Percentiles rank a stretch among this genome's conserved stretches.
These are phyloP conservation scores for Oryza glumipatula DNA, from an alignment of 176 grass and related monocot genomes.

Conservation along the genomic window DNA sequence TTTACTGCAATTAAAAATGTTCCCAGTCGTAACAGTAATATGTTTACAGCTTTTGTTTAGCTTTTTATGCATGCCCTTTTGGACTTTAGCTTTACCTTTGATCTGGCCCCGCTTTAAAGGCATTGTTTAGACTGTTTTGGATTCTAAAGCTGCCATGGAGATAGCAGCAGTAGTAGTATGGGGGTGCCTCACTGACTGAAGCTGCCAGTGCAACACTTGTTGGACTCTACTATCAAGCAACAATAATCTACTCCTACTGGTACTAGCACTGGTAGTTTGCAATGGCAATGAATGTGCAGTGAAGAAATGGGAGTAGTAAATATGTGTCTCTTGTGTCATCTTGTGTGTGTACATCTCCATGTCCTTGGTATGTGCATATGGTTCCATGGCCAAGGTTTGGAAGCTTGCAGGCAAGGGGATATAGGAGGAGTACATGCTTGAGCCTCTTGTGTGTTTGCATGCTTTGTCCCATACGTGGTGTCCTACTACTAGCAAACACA, in stretches of 20 bases:
- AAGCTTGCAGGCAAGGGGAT: background rate
- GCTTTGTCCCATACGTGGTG: constrained; percentile 30
- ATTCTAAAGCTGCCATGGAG: constrained; percentile 43
- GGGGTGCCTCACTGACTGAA: background rate
- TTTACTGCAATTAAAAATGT: background rate
- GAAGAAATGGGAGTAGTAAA: background rate
- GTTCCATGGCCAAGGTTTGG: background rate
- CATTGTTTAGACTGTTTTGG: constrained; percentile 47
- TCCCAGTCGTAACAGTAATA: background rate
- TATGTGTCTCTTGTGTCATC: background rate
- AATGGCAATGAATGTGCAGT: background rate
- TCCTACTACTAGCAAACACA: constrained; percentile 9
- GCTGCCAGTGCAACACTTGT: constrained; percentile 10
- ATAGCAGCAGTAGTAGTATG: background rate
- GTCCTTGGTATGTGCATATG: background rate
- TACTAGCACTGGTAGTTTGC: background rate
- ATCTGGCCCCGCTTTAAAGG: constrained; percentile 45
- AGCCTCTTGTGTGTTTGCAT: background rate
- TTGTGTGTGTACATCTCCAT: background rate
- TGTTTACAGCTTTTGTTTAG: background rate
- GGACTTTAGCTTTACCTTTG: constrained; percentile 41
- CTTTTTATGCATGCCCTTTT: constrained; percentile 36
- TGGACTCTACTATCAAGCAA: background rate
- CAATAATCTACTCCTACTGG: background rate
- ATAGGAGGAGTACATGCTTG: background rate